Conservation (phyloP, 139 green algal genomes). For the Haematococcus sp. region DNA sequence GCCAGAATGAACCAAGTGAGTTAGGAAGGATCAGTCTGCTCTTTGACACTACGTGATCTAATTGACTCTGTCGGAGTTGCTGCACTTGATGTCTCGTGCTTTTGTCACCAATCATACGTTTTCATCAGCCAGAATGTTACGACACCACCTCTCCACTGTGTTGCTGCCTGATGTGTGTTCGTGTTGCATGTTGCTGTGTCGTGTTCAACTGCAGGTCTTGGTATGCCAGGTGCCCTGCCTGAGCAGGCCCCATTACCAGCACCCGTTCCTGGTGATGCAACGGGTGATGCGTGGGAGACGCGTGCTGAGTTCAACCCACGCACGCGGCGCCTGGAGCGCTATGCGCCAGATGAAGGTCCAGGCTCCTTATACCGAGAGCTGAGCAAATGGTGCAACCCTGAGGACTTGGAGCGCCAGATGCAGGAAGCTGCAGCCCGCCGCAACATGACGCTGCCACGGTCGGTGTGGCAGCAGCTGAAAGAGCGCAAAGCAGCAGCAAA, state of each 20-base stretch:
- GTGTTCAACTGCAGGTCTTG: background rate
- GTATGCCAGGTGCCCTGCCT: background rate
- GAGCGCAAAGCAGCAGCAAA: constrained; percentile 1
- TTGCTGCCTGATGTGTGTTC: background rate
- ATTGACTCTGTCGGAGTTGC: background rate
- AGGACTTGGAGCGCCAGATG: background rate
- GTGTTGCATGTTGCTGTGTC: too few species aligned
- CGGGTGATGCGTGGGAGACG: background rate
- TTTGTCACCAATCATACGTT: background rate
- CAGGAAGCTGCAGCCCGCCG: constrained; percentile 1
- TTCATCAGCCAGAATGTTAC: background rate
- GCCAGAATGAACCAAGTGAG: background rate
- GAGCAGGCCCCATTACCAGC: too few species aligned
- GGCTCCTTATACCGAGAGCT: constrained; percentile 4
- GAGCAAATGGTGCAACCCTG: constrained; percentile 2
- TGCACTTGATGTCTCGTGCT: background rate
- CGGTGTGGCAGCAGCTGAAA: constrained; percentile 8
- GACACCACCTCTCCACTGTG: background rate
- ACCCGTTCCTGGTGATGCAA: too few species aligned
- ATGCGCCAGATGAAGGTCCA: background rate
- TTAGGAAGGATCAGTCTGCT: too few species aligned
- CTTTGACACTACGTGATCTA: too few species aligned
- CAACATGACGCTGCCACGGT: background rate
- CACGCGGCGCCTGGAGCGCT: background rate
- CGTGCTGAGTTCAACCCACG: constrained; percentile 6